Evolutionary conservation across 768 basidiomycete genomes (phyloP).

Genomic region (Termitomyces sp.): DNA sequence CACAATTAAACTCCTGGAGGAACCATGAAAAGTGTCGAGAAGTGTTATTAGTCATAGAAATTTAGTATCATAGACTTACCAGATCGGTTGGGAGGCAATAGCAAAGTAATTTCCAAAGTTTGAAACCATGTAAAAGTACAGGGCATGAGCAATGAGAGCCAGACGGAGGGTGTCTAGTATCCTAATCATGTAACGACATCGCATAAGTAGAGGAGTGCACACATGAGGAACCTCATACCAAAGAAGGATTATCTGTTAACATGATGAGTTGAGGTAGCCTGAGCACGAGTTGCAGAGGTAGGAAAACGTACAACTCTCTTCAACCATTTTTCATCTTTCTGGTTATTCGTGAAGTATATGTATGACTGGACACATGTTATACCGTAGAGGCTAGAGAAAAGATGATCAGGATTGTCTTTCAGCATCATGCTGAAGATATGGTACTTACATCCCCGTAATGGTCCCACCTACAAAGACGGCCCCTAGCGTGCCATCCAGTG

Average conservation of each 20-base stretch:
- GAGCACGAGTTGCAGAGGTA: too few relatives aligned
- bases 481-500: too few relatives aligned
- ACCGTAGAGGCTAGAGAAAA: background rate
- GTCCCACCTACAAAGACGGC: too few relatives aligned
- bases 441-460: too few relatives aligned
- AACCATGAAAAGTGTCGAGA: background rate
- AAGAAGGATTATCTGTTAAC: background rate
- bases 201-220: too few relatives aligned
- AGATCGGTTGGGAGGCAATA: background rate
- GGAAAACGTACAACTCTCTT: conserved; percentile 1
- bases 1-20: background rate
- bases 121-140: conserved; percentile 1
- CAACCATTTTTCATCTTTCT: background rate
- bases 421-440: too few relatives aligned
- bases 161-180: background rate
- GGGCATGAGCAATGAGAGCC: background rate
- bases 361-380: conserved; percentile 3
- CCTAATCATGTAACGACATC: background rate
- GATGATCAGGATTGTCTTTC: background rate
- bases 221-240: background rate
- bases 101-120: background rate
- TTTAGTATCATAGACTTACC: background rate
- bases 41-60: background rate
- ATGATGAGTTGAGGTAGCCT: background rate
- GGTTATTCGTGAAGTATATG: background rate